These are phyloP conservation scores for Tetrahymena borealis DNA, from an alignment of 73 alveolate genomes.

Conservation along the genomic window DNA sequence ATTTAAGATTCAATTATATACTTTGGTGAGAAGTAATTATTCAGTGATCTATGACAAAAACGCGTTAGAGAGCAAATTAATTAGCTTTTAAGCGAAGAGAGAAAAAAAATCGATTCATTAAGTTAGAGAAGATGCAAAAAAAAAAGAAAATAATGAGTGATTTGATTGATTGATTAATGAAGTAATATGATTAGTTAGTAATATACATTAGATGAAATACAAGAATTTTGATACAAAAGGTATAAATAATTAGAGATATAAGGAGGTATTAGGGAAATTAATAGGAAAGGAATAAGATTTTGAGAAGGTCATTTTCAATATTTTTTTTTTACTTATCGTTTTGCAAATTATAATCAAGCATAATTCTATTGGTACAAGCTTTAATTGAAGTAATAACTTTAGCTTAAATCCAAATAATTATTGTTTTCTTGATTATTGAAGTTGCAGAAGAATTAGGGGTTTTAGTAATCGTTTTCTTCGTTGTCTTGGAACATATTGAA, in stretches of 20 bases:
- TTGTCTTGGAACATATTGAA: not conserved
- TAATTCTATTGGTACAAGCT: not conserved
- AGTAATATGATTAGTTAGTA: not conserved
- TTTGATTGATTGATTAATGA: not conserved
- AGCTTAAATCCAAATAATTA: not conserved
- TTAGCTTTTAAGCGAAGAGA: no score
- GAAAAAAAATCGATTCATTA: no score
- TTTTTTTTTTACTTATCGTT: not conserved
- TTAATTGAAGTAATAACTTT: not conserved
- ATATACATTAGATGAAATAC: not conserved
- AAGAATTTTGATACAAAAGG: not conserved
- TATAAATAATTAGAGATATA: not conserved
- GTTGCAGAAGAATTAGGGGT: not conserved
- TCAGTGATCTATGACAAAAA: no score
- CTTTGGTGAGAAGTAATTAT: no score
- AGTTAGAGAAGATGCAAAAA: not conserved
- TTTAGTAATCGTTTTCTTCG: not conserved
- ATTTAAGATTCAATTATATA: no score
- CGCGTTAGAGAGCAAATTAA: no score
- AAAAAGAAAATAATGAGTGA: not conserved
- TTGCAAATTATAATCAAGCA: not conserved
- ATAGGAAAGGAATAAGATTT: not conserved
- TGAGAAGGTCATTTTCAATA: not conserved
- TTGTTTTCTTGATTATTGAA: not conserved
- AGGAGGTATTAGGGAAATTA: not conserved